These are phyloP conservation scores for Pseudogymnoascus sp. DNA, from an alignment of 2,329 filamentous ascomycete species.

Conservation along the genomic window DNA sequence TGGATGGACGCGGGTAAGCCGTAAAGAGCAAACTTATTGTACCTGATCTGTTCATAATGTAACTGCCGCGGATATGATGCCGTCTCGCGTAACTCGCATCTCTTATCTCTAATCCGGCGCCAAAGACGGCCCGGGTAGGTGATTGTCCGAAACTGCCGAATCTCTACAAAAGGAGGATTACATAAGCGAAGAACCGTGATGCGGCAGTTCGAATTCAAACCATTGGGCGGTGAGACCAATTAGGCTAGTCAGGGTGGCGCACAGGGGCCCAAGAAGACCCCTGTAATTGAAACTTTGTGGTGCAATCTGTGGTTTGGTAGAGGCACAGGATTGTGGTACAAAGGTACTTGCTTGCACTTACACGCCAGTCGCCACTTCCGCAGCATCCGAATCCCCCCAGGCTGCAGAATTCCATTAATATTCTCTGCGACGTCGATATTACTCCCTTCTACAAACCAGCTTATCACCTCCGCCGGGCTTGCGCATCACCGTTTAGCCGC, in stretches of 20 bases:
- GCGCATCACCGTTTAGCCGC: neutral
- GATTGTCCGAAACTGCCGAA: neutral
- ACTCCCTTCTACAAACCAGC: neutral
- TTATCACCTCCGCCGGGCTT: neutral
- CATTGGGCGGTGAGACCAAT: neutral
- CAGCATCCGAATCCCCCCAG: neutral
- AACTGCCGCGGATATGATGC: neutral
- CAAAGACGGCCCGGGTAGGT: neutral
- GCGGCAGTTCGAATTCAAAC: neutral
- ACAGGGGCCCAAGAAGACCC: neutral
- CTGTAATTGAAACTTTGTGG: neutral
- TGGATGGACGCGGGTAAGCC: neutral
- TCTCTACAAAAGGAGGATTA: neutral
- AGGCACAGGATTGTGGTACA: neutral
- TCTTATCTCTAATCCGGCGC: neutral
- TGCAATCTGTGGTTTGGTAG: neutral
- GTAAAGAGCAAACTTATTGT: neutral
- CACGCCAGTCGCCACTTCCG: neutral
- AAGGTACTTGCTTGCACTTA: neutral
- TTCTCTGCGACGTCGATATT: neutral
- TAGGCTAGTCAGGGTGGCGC: neutral
- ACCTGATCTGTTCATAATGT: neutral
- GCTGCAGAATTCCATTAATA: neutral
- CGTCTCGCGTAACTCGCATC: neutral
- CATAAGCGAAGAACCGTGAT: neutral